Evolutionary conservation across 495 filamentous ascomycete genomes (phyloP), one percentile per base, ranked within the genome.

Genomic region (Hypomontagnella monticulosa): DNA sequence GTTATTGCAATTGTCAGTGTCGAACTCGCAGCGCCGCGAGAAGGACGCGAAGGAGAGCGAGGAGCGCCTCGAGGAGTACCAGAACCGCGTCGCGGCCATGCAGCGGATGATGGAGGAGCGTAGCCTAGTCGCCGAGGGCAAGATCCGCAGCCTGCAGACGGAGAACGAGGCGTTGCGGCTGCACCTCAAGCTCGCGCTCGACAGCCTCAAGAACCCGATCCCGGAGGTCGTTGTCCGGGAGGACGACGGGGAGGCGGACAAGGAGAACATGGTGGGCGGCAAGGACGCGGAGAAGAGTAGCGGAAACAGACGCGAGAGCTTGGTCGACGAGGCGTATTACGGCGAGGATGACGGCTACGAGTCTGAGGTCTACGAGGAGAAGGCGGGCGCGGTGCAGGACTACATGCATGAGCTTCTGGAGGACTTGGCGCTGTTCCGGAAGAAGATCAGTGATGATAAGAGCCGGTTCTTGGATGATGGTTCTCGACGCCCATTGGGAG

Each of bases 31-130:
- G 40, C 74, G 78, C 19, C 66, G 75, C 16, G 80, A 83, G 69
- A 79, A 78, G 78, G 58, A 54, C 6, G 81, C 47, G 40, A 73
- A 67, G 59, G 72, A 81, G 63, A 83, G 88, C 51, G 87, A 88
- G 63, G 89, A 93, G 76, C 87, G 88, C 60, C 77, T 97, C 20
- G 93, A 97, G 67, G 92, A 97, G 71, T 99, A 98, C 71, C 96
- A 98, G 77, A 89, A 86, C 56, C 85, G 88, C 62, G 93, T 98
- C 5, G 82, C 87, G 30, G 85, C 87, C 43, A 90, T 99, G 87
- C 93, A 97, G 75, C 87, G 92, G 38, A 81, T 93, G 66, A 97
- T 97, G 93, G 94, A 97, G 73, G 95, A 99, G 78, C 87, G 84
- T 32, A 86, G 87, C 38, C 86, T 95, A 74, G 88, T 97, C 4